A percentile compares a stretch with the other conserved stretches of the same genome.
Evolutionary conservation across 768 basidiomycete genomes (phyloP).

Genomic region (Boletus rubroflammeus): DNA sequence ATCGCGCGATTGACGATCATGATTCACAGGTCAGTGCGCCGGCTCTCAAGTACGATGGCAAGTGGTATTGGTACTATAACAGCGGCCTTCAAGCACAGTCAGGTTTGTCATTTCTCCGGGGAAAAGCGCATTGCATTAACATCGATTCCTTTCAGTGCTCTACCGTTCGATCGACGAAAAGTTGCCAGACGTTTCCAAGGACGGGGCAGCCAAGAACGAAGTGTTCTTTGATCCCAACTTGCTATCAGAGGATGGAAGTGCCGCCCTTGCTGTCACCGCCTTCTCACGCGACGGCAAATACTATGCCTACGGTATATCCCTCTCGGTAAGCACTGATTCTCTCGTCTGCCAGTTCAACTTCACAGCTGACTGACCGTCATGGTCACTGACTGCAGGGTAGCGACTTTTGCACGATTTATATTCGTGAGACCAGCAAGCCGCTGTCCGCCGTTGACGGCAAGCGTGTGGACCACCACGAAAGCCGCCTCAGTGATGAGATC

Average conservation of each 20-base stretch:
- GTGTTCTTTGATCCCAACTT: slow-evolving; percentile 82
- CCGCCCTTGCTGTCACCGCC: slow-evolving; percentile 52
- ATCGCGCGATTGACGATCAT: not conserved
- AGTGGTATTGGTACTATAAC: slow-evolving; percentile 83
- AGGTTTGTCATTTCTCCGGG: slow-evolving; percentile 20
- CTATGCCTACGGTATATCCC: slow-evolving; percentile 73
- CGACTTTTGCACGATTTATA: slow-evolving; percentile 66
- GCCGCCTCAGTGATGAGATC: slow-evolving; percentile 60
- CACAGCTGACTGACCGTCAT: not conserved
- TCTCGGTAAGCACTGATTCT: slow-evolving; percentile 47
- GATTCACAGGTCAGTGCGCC: slow-evolving; percentile 59
- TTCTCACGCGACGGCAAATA: slow-evolving; percentile 68
- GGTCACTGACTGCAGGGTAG: slow-evolving; percentile 49
- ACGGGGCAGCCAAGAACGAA: slow-evolving; percentile 49
- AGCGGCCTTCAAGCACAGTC: slow-evolving; percentile 72
- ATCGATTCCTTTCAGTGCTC: slow-evolving; percentile 40
- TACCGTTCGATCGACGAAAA: slow-evolving; percentile 53
- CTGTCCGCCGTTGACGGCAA: slow-evolving; percentile 41
- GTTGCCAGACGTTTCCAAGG: slow-evolving; percentile 52
- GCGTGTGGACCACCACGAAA: slow-evolving; percentile 42
- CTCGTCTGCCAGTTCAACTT: not conserved
- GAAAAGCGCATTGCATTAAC: not conserved
- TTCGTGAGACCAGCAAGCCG: slow-evolving; percentile 60
- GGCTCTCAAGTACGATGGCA: slow-evolving; percentile 54
- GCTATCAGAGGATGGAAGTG: slow-evolving; percentile 69